These are phyloP conservation scores for Williopsis jadinii DNA, from an alignment of 1,139 yeast species.

Conservation along the genomic window DNA sequence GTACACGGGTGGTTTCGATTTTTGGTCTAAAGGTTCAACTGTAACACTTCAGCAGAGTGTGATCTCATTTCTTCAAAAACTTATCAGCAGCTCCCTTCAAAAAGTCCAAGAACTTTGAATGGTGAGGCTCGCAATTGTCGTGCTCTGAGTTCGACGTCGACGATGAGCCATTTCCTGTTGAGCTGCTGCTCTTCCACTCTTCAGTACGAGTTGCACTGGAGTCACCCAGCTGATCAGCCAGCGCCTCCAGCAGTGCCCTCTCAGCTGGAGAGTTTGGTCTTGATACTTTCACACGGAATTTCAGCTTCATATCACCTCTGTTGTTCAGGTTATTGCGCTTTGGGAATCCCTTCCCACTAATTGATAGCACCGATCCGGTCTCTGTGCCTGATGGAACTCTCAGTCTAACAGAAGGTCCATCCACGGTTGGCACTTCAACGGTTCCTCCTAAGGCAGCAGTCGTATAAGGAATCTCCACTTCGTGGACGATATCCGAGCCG, in stretches of 20 bases:
- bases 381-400: conserved; percentile 88
- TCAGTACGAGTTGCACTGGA: conserved; percentile 64
- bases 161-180: background rate
- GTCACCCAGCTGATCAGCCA: conserved; percentile 88
- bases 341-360: conserved; percentile 90
- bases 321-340: conserved; percentile 44
- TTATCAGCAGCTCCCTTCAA: conserved; percentile 13
- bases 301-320: conserved; percentile 79
- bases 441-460: conserved; percentile 96
- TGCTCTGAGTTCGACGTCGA: background rate
- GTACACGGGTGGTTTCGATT: background rate
- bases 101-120: conserved; percentile 11
- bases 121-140: conserved; percentile 1
- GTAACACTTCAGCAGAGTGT: too few relatives aligned
- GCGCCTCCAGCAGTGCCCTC: conserved; percentile 85
- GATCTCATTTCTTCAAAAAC: conserved; percentile 6
- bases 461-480: conserved; percentile 76
- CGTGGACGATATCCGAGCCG: conserved; percentile 56
- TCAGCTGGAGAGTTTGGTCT: conserved; percentile 83
- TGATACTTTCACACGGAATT: conserved; percentile 62
- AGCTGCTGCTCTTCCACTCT: conserved; percentile 32
- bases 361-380: conserved; percentile 62
- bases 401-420: conserved; percentile 64
- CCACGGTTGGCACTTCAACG: conserved; percentile 80
- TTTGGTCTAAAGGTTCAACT: too few relatives aligned